Evolutionary conservation across 2,329 filamentous ascomycete species (phyloP), one percentile per base, ranked within the genome.

Genomic region (Colletotrichum noveboracense): DNA sequence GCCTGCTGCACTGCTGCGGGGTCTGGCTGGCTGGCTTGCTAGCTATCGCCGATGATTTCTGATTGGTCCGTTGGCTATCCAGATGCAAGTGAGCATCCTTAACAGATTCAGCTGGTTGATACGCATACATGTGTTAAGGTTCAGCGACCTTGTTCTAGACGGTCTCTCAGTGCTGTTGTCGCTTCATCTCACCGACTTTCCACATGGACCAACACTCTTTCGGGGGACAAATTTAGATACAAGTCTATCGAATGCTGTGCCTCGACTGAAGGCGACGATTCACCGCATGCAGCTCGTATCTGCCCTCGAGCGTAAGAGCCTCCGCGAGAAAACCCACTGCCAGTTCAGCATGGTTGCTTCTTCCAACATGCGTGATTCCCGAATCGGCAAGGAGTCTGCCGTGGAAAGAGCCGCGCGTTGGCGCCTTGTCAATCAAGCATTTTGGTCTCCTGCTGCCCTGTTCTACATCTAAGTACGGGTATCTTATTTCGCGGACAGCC

Each of bases 261-360:
- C 61, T 61, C 32, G 38, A 52, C 61, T 9, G 7, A 10, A 30
- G 18, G 66, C 24, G 38, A 64, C 24, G 8, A 71, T 32, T 12
- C 55, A 75, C 28, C 26, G 21, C 56, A 73, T 68, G 62, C 73
- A 64, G 21, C 62, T 65, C 73, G 70, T 68, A 65, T 75, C 12
- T 48, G 56, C 60, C 16, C n/a, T 38, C 43, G 38, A 67, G 70
- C 56, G 43, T 9, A 16, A 36, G 18, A n/a, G 18, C n/a, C 36
- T 55, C 6, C 16, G 32, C 16, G 24, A 32, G 38, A 18, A 60
- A 71, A 21, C 21, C 21, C 18, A 32, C 32, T 36, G 21, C 4
- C 24, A 12, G 18, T 21, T 48, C 13, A 58, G 43, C 28, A 48
- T 64, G 56, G n/a, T 55, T 71, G 52, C 36, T 72, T 66, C 68